Evolutionary conservation across 441 rosid genomes (phyloP).

Genomic region (Gossypium lobatum): DNA sequence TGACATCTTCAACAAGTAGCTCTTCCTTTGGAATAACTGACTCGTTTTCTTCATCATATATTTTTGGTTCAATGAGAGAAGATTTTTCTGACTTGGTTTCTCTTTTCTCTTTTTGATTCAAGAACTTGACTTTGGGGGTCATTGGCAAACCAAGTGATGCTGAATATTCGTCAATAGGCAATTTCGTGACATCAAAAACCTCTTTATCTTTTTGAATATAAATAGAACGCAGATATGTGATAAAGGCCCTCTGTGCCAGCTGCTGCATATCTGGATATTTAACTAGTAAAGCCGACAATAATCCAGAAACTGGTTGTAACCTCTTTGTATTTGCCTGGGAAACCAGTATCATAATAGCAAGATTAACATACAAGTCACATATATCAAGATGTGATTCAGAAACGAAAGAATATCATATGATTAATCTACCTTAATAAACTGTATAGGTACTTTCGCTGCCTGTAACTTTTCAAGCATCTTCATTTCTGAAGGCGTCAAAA

Average conservation of each 20-base stretch:
- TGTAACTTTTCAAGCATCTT: slow-evolving; percentile 81
- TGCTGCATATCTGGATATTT: slow-evolving; percentile 59
- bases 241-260: slow-evolving; percentile 76
- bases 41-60: slow-evolving; percentile 24
- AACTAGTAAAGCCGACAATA: slow-evolving; percentile 62
- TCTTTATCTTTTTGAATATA: slow-evolving; percentile 79
- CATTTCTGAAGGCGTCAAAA: slow-evolving; percentile 81
- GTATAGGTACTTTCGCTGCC: slow-evolving; percentile 68
- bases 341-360: slow-evolving; percentile 13
- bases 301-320: slow-evolving; percentile 62
- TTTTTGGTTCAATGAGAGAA: slow-evolving; percentile 31
- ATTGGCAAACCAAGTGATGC: slow-evolving; percentile 90
- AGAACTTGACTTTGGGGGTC: slow-evolving; percentile 69
- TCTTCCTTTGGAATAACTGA: slow-evolving; percentile 23
- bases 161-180: slow-evolving; percentile 69
- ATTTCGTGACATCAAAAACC: slow-evolving; percentile 67
- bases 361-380: slow-evolving; percentile 10
- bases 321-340: slow-evolving; percentile 64
- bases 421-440: slow-evolving; percentile 54
- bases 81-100: slow-evolving; percentile 29
- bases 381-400: not conserved
- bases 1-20: slow-evolving; percentile 31
- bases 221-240: slow-evolving; percentile 76
- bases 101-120: slow-evolving; percentile 45
- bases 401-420: not conserved